Conservation (phyloP, 2,329 filamentous ascomycete species). For the Alternaria consortialis region DNA sequence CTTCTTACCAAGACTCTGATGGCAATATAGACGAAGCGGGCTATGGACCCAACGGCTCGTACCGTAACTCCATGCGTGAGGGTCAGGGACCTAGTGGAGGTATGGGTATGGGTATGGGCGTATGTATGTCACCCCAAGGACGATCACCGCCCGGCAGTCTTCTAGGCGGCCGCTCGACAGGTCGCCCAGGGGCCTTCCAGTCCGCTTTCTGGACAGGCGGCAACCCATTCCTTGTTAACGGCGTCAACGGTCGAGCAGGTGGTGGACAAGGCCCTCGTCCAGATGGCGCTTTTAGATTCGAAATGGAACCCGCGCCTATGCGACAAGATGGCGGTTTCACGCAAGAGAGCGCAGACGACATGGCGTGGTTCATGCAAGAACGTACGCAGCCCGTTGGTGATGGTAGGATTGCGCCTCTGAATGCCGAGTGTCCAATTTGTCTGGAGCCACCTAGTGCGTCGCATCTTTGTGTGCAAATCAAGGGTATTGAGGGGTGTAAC, state of each 20-base stretch:
- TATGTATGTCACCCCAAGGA: not conserved
- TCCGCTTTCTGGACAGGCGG: not conserved
- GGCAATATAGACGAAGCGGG: not conserved
- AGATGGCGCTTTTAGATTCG: not conserved
- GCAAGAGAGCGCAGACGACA: not conserved
- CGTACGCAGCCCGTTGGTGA: constrained; percentile 7
- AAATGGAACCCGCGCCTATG: not conserved
- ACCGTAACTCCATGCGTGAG: not conserved
- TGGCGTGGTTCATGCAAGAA: constrained; percentile 5
- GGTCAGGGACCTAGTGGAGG: not conserved
- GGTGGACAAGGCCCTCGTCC: not conserved
- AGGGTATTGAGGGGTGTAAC: constrained; percentile 14
- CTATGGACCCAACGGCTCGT: not conserved
- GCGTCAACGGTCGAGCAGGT: not conserved
- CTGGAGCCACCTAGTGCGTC: constrained; percentile 11
- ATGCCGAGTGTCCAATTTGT: constrained; percentile 23
- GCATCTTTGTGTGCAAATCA: constrained; percentile 26
- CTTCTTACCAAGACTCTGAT: not conserved
- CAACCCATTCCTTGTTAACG: not conserved
- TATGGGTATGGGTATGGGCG: not conserved
- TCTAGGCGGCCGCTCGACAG: not conserved
- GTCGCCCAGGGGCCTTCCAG: not conserved
- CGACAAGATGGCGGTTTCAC: not conserved
- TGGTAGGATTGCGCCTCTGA: not conserved
- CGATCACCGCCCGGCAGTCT: not conserved